Evolutionary conservation across 805 yeast genomes (phyloP), one percentile per base, ranked within the genome.

Genomic region (Hemisphaericaspora nanyangensis): DNA sequence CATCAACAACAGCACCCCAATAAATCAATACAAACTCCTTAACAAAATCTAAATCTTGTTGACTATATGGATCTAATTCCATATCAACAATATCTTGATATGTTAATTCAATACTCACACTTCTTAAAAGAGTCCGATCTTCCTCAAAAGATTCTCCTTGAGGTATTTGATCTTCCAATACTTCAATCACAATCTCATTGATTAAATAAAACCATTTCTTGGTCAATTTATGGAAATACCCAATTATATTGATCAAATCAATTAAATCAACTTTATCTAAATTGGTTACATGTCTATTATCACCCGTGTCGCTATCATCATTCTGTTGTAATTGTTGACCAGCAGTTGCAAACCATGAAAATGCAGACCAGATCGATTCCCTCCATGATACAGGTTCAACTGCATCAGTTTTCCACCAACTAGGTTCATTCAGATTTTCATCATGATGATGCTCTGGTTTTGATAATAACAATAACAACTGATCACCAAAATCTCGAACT

Each of bases 261-360:
- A 29, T 6, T 17, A 43, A 37, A 25, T 43, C 45, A 32, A 31
- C 26, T 19, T 38, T 34, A 7, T 31, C 30, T 15, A 3, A 41
- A 40, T 24, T 40, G 41, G 8, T 32, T 35, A 16, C 34, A 17
- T 12, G 27, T 26, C 32, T 15, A 29, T 31, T 29, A 22, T 30
- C 28, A 29, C 26, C 17, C 25, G 32, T 17, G n/a, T 18, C 27
- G 13, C 8, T n/a, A 7, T 28, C 22, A 3, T 24, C 18, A 4
- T n/a, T 22, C 18, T 19, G 17, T n/a, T 26, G 17, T 17, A 13
- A 17, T 30, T 35, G 25, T 40, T 80, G 84, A 7, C 93, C 95
- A 1, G 93, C 91, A 22, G 85, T 74, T 3, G 95, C 95, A 88
- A 91, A 85, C 93, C 93, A 85, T 16, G 84, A 64, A 42, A 85